Conservation (phyloP, 2,329 filamentous ascomycete genomes). For the Diplodia scrobiculata region DNA sequence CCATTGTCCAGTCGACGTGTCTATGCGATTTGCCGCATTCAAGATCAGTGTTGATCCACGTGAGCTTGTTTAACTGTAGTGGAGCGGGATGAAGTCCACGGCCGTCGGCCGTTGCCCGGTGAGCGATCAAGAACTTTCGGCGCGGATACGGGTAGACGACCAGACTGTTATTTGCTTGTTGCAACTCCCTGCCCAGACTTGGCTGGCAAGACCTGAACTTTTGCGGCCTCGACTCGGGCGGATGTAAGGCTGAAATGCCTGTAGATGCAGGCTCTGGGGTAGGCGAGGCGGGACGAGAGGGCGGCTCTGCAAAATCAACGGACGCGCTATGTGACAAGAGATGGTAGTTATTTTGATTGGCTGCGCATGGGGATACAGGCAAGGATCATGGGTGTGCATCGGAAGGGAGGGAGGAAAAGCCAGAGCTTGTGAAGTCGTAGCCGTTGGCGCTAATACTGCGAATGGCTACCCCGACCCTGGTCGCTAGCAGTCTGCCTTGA, state of each 20-base stretch:
- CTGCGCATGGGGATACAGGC: background rate
- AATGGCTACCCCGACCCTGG: background rate
- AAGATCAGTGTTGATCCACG: background rate
- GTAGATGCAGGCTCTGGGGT: background rate
- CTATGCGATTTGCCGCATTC: background rate
- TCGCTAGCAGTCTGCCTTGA: constrained; percentile 19
- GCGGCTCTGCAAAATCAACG: constrained; percentile 5
- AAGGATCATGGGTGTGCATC: background rate
- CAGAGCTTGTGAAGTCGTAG: background rate
- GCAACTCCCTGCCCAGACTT: background rate
- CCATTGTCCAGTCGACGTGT: background rate
- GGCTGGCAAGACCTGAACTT: background rate
- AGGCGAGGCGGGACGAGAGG: constrained; percentile 7
- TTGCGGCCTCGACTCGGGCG: background rate
- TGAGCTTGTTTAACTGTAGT: background rate
- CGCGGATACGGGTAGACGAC: background rate
- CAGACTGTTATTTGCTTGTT: background rate
- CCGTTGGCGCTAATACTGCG: constrained; percentile 7
- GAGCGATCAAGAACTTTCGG: background rate
- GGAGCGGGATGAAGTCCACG: background rate
- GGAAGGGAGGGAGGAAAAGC: background rate
- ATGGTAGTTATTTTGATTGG: background rate
- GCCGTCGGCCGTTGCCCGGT: background rate
- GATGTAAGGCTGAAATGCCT: constrained; percentile 17
- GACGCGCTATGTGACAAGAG: background rate